These are phyloP conservation scores for Rosa hybrid DNA, from an alignment of 331 rosid species.

Conservation along the genomic window DNA sequence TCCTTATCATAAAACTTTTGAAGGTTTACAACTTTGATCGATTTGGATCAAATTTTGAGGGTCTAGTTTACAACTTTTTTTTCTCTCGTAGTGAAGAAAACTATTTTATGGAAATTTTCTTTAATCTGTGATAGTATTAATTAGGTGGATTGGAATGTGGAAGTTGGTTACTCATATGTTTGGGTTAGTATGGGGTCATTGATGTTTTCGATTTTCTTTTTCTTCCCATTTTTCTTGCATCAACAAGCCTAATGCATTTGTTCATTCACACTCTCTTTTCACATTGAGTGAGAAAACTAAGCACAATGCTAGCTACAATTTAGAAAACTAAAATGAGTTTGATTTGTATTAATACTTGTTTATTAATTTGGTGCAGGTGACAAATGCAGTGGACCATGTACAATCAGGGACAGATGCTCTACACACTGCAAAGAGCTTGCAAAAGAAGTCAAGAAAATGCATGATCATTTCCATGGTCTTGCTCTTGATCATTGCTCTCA, in stretches of 20 bases:
- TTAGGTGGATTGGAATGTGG: neutral
- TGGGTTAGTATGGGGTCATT: neutral
- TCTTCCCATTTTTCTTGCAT: neutral
- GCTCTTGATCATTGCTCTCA: slow-evolving; percentile 59
- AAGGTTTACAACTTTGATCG: neutral
- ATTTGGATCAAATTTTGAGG: neutral
- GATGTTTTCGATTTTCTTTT: neutral
- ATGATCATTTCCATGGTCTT: slow-evolving; percentile 67
- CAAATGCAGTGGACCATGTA: slow-evolving; percentile 86
- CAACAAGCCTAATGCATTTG: neutral
- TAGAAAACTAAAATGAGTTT: neutral
- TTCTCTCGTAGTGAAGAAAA: neutral
- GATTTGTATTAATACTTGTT: neutral
- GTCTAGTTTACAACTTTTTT: neutral
- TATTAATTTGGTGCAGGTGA: slow-evolving; percentile 50
- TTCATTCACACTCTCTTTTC: neutral
- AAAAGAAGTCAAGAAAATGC: slow-evolving; percentile 82
- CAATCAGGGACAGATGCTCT: slow-evolving; percentile 68
- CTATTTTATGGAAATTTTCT: neutral
- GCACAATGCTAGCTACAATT: neutral
- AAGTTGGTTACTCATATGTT: neutral
- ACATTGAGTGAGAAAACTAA: neutral
- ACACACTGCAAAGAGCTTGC: slow-evolving; percentile 64
- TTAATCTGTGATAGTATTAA: neutral
- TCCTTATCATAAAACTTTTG: neutral